Conservation (phyloP, 345 rosid species). For the Brassica incana region DNA sequence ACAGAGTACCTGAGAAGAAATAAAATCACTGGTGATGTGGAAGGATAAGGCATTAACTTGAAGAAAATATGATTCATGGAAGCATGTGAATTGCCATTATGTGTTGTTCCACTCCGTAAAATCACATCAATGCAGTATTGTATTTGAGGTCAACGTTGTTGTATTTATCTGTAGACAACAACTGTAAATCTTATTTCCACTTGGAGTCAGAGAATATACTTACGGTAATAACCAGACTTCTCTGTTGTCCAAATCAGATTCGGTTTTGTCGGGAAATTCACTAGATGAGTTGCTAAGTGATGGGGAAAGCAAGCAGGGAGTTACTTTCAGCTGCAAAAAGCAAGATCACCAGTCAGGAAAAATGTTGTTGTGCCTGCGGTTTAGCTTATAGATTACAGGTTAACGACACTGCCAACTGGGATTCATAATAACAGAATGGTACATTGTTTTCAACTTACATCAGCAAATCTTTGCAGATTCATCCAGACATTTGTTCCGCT, state of each 20-base stretch:
- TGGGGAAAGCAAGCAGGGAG: slow-evolving; percentile 81
- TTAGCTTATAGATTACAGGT: neutral
- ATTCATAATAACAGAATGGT: neutral
- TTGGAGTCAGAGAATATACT: slow-evolving; percentile 42
- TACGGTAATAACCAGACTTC: slow-evolving; percentile 83
- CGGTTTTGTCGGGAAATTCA: slow-evolving; percentile 33
- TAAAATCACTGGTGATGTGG: slow-evolving; percentile 8
- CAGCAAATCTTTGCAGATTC: slow-evolving; percentile 71
- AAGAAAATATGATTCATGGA: slow-evolving; percentile 12
- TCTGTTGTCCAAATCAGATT: slow-evolving; percentile 49
- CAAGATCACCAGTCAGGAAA: slow-evolving; percentile 28
- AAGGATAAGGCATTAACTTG: neutral
- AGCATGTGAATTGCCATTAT: neutral
- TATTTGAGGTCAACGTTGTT: slow-evolving; percentile 15
- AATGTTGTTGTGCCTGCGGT: neutral
- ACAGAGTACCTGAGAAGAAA: slow-evolving; percentile 72
- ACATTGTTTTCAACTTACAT: slow-evolving; percentile 57
- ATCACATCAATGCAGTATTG: slow-evolving; percentile 3
- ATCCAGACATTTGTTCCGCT: slow-evolving; percentile 98
- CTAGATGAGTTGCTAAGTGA: slow-evolving; percentile 42
- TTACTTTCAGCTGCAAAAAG: slow-evolving; percentile 76
- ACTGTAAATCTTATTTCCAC: slow-evolving; percentile 7
- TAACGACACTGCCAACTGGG: neutral
- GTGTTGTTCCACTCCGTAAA: neutral
- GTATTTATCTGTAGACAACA: neutral